Conservation (phyloP, 345 rosid genomes). For the Ricinus communis region DNA sequence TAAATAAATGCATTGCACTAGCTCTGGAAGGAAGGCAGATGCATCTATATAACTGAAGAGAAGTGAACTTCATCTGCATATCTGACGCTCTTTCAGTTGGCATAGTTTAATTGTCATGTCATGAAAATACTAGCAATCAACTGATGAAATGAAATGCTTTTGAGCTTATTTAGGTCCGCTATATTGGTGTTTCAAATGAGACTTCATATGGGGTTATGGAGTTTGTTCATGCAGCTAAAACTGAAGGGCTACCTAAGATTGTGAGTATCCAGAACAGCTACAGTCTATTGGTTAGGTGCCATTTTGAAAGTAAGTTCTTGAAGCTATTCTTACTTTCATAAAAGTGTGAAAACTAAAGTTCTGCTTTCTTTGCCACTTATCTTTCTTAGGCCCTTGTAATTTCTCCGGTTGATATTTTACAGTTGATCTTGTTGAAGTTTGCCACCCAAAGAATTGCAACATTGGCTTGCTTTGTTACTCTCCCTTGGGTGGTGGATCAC, state of each 20-base stretch:
- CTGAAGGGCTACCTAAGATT: constrained; percentile 82
- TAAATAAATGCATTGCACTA: too few relatives aligned
- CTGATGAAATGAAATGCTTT: constrained; percentile 7
- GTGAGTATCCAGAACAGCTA: constrained; percentile 88
- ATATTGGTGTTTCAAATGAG: constrained; percentile 89
- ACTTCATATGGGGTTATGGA: constrained; percentile 94
- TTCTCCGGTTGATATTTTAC: constrained; percentile 23
- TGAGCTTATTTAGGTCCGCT: constrained; percentile 59
- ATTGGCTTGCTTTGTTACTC: constrained; percentile 84
- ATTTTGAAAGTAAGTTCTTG: constrained; percentile 55
- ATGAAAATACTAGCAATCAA: neutral
- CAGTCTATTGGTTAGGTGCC: constrained; percentile 68
- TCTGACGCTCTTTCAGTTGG: neutral
- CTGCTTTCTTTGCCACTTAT: neutral
- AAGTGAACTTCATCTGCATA: neutral
- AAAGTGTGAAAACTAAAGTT: neutral
- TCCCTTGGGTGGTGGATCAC: constrained; percentile 73
- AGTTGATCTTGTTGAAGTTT: constrained; percentile 91
- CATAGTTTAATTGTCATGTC: neutral
- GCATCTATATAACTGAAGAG: neutral
- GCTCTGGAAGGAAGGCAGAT: too few relatives aligned
- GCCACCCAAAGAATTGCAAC: constrained; percentile 83
- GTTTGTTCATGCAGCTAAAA: constrained; percentile 79
- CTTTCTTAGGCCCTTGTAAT: constrained; percentile 5
- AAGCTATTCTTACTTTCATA: constrained; percentile 5